Evolutionary conservation across 352 stramenopile species (phyloP).

Genomic region (Phytopythium montanum): DNA sequence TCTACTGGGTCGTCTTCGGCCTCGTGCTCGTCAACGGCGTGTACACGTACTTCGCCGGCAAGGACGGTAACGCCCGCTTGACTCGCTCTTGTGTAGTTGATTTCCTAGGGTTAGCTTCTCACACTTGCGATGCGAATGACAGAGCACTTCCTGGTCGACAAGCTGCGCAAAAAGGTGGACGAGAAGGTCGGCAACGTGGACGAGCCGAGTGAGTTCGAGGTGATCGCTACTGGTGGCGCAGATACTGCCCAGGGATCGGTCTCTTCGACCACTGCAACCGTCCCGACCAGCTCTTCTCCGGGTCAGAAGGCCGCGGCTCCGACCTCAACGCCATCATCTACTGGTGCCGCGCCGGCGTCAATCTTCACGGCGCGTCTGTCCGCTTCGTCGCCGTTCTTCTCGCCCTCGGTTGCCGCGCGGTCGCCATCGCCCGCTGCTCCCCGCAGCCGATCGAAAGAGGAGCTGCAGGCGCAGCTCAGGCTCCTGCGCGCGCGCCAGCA

Average conservation of each 20-base stretch:
- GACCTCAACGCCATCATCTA: not conserved
- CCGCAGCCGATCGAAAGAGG: conserved; percentile 27
- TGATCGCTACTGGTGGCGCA: conserved; percentile 13
- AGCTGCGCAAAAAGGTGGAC: conserved; percentile 49
- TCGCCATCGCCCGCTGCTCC: conserved; percentile 5
- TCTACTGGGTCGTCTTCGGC: conserved; percentile 68
- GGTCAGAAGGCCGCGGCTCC: not conserved
- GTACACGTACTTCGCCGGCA: conserved; percentile 51
- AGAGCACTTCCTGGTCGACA: conserved; percentile 52
- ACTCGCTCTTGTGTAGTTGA: not conserved
- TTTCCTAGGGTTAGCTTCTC: not conserved
- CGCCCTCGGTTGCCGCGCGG: conserved; percentile 12
- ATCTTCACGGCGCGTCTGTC: conserved; percentile 16
- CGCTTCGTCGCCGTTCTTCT: conserved; percentile 35
- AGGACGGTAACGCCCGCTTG: conserved; percentile 27
- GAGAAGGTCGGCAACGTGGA: conserved; percentile 43
- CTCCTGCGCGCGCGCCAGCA: conserved; percentile 32
- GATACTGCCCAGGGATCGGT: not conserved
- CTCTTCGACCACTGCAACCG: not conserved
- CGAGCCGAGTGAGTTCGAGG: conserved; percentile 41
- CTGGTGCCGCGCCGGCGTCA: conserved; percentile 9
- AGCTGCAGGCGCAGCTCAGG: conserved; percentile 37
- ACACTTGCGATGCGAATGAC: not conserved
- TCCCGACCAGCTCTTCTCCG: not conserved
- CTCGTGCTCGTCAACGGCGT: conserved; percentile 55